Evolutionary conservation across 331 rosid species (phyloP).

Genomic region (Spiraea crenata): DNA sequence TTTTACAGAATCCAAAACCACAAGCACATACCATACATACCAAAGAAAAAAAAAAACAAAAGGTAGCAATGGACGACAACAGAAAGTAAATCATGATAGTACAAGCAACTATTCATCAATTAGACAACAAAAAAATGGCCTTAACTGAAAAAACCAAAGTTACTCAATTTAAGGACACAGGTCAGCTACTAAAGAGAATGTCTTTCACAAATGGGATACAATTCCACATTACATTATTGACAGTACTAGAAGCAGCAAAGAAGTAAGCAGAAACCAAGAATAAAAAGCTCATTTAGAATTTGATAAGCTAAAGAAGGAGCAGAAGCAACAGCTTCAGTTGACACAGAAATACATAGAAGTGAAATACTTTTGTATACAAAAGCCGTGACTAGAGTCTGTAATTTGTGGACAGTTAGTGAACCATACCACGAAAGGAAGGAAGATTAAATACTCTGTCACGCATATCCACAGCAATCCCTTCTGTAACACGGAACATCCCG

Average conservation of each 20-base stretch:
- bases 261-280: background rate
- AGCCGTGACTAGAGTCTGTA: background rate
- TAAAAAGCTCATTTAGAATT: background rate
- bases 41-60: background rate
- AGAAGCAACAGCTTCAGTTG: conserved; percentile 14
- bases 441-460: conserved; percentile 70
- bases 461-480: conserved; percentile 89
- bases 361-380: background rate
- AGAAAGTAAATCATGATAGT: background rate
- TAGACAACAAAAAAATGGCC: background rate
- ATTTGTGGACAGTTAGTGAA: conserved; percentile 21
- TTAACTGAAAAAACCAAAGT: background rate
- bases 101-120: conserved; percentile 1
- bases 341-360: conserved; percentile 1
- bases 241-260: background rate
- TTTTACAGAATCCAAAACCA: conserved; percentile 5
- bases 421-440: conserved; percentile 77
- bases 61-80: no score
- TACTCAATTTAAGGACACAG: background rate
- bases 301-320: background rate
- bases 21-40: background rate
- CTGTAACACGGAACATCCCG: conserved; percentile 64
- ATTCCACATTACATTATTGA: background rate
- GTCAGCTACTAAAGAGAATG: background rate
- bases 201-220: background rate